A percentile compares a stretch with the other conserved stretches of the same genome.
Evolutionary conservation across 345 rosid species (phyloP).

Genomic region (Eucalyptus victrix): DNA sequence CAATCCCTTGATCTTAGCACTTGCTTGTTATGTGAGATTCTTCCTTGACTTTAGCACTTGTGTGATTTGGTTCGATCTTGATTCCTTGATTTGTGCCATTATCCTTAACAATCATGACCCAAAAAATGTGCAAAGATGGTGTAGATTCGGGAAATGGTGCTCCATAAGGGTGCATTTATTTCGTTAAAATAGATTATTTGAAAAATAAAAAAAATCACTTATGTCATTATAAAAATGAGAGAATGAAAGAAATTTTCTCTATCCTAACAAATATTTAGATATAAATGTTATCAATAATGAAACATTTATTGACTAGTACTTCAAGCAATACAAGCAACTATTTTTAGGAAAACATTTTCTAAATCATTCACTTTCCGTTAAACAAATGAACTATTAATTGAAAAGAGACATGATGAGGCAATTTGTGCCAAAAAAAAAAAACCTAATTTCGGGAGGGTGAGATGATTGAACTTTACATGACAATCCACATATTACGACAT

Average conservation of each 20-base stretch:
- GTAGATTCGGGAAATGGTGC: not conserved
- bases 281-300: not conserved
- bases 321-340: not conserved
- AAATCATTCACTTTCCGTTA: too few species aligned
- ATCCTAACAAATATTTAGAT: not conserved
- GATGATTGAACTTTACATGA: not conserved
- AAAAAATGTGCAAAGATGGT: not conserved
- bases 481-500: not conserved
- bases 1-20: too few species aligned
- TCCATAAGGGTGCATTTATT: not conserved
- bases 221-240: not conserved
- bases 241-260: not conserved
- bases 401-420: not conserved
- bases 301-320: not conserved
- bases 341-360: too few species aligned
- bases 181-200: not conserved
- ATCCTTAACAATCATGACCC: not conserved
- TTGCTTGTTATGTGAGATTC: too few species aligned
- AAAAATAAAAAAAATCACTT: not conserved
- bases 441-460: not conserved
- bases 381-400: too few species aligned
- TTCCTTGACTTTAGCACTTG: too few species aligned
- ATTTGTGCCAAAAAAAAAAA: not conserved
- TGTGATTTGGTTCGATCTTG: too few species aligned
- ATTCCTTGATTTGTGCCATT: too few species aligned